Evolutionary conservation across 2,329 filamentous ascomycete species (phyloP).

Genomic region (Sarocladium kiliense): DNA sequence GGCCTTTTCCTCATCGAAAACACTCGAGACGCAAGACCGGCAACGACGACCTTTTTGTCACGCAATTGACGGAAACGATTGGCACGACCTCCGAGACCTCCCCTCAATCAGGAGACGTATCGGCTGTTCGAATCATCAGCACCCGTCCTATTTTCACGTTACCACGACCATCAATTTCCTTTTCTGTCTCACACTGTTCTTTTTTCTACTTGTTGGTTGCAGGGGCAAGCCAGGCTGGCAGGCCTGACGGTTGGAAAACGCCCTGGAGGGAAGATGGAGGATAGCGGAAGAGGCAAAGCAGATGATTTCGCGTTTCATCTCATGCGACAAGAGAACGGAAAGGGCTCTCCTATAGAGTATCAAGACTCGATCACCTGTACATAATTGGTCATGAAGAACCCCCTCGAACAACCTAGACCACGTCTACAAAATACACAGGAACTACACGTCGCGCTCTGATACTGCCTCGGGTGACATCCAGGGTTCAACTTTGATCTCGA

Average conservation of each 20-base stretch:
- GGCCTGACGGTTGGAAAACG: too few relatives aligned
- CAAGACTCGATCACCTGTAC: neutral
- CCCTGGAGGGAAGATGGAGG: neutral
- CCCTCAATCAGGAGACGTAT: neutral
- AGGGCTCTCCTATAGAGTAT: neutral
- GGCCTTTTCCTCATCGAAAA: neutral
- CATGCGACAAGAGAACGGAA: neutral
- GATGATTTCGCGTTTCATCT: neutral
- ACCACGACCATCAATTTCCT: slow-evolving; percentile 1
- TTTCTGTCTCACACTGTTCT: neutral
- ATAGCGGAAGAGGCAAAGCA: neutral
- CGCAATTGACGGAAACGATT: neutral
- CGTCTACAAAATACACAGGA: neutral
- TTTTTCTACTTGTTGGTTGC: neutral
- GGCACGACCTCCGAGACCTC: neutral
- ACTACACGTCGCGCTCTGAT: neutral
- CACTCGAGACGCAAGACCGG: neutral
- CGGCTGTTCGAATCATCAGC: neutral
- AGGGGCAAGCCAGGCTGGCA: neutral
- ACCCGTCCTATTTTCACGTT: slow-evolving; percentile 3
- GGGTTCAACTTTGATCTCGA: too few relatives aligned
- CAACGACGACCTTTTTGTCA: neutral
- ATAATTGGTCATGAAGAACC: neutral
- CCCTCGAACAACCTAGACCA: neutral
- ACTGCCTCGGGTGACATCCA: neutral